Conservation (phyloP, 2,329 filamentous ascomycete genomes). For the Xylaria arbuscula region DNA sequence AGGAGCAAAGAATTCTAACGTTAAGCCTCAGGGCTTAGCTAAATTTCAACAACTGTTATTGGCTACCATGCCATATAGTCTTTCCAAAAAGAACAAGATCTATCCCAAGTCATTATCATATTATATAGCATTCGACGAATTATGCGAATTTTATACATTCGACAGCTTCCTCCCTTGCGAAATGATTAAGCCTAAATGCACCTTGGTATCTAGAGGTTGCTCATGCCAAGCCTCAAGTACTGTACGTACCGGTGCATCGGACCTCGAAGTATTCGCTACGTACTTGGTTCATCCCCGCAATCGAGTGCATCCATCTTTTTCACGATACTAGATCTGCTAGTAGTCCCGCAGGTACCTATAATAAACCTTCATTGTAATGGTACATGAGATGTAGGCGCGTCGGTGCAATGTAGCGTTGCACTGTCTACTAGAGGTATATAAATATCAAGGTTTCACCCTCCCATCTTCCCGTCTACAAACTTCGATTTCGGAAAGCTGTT, state of each 20-base stretch:
- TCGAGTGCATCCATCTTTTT: conserved; percentile 38
- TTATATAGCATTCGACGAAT: neutral
- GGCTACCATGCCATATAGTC: neutral
- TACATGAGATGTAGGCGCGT: conserved; percentile 8
- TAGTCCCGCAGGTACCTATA: conserved; percentile 48
- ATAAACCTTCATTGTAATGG: conserved; percentile 28
- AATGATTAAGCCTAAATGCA: conserved; percentile 3
- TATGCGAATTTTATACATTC: neutral
- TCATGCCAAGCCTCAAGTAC: conserved; percentile 40
- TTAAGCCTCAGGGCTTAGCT: neutral
- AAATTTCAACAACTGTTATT: neutral
- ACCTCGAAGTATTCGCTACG: conserved; percentile 43
- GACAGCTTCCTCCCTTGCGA: neutral
- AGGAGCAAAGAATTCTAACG: neutral
- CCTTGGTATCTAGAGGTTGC: conserved; percentile 7
- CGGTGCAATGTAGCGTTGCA: conserved; percentile 27
- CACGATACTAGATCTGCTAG: conserved; percentile 43
- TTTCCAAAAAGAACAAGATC: neutral
- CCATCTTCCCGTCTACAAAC: neutral
- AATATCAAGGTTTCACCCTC: conserved; percentile 1
- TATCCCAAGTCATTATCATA: neutral
- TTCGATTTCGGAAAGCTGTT: too few species aligned
- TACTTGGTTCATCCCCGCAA: conserved; percentile 41
- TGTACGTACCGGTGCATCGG: conserved; percentile 11
- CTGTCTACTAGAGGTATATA: neutral